These are phyloP conservation scores for Sugiyamaella americana DNA, from an alignment of 805 yeast species.

Conservation along the genomic window DNA sequence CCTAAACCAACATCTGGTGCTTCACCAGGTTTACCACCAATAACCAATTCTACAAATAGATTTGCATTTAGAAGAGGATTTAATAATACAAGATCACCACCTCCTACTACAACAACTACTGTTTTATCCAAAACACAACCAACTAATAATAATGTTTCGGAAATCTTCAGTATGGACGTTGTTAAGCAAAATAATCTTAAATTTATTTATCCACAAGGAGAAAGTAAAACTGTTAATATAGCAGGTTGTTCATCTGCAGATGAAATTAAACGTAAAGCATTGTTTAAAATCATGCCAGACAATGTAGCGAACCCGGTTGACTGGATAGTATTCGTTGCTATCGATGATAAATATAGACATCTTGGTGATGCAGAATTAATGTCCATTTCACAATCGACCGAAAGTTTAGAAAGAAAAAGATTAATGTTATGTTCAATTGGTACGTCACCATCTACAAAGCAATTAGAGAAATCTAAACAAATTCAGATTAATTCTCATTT, in stretches of 20 bases:
- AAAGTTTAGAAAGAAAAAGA: constrained; percentile 62
- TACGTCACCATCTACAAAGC: constrained; percentile 47
- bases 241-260: constrained; percentile 77
- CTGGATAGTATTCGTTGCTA: constrained; percentile 46
- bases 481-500: constrained; percentile 9
- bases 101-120: background rate
- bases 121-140: background rate
- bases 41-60: background rate
- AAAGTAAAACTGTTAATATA: constrained; percentile 59
- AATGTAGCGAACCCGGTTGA: constrained; percentile 21
- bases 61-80: background rate
- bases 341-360: constrained; percentile 44
- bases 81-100: background rate
- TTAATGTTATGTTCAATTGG: constrained; percentile 59
- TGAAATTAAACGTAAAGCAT: constrained; percentile 63
- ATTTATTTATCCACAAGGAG: constrained; percentile 71
- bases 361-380: constrained; percentile 65
- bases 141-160: constrained; percentile 19
- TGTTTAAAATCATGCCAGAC: constrained; percentile 42
- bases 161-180: constrained; percentile 34
- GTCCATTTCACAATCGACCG: constrained; percentile 72
- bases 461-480: constrained; percentile 26
- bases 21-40: background rate
- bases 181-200: constrained; percentile 42
- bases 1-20: background rate